A percentile compares a stretch with the other conserved stretches of the same genome.
Conservation (phyloP, 768 basidiomycete genomes). For the Lactarius vividus region DNA sequence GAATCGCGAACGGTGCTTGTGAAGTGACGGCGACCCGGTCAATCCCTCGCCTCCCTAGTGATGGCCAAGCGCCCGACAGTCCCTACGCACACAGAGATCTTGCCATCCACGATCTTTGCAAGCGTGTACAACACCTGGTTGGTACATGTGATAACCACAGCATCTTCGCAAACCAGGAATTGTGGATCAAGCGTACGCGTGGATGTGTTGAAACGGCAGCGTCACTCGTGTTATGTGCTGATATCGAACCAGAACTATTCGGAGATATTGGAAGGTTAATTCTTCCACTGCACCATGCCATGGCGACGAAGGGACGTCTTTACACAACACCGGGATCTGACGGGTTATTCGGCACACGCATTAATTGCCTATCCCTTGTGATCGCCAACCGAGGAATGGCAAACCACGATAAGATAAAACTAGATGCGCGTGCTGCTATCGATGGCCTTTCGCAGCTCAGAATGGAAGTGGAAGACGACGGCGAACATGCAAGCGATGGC, state of each 20-base stretch:
- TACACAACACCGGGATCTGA: not conserved
- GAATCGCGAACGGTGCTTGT: not conserved
- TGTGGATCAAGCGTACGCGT: not conserved
- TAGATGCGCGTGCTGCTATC: not conserved
- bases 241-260: not conserved
- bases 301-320: not conserved
- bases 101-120: not conserved
- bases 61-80: not conserved
- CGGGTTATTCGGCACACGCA: not conserved
- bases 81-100: not conserved
- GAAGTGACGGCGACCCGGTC: not conserved
- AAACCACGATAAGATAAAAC: not conserved
- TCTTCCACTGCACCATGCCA: not conserved
- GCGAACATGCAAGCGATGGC: not conserved
- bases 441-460: not conserved
- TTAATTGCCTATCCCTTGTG: not conserved
- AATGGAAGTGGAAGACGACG: not conserved
- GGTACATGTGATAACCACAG: not conserved
- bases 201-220: not conserved
- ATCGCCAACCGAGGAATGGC: not conserved
- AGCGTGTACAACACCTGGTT: not conserved
- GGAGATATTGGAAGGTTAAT: not conserved
- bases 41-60: not conserved
- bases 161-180: not conserved
- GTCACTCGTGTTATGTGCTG: not conserved